Base-by-base conservation (phyloP, 371 early-diverging fungal species). In the Lichtheimia hyalospora region DNA sequence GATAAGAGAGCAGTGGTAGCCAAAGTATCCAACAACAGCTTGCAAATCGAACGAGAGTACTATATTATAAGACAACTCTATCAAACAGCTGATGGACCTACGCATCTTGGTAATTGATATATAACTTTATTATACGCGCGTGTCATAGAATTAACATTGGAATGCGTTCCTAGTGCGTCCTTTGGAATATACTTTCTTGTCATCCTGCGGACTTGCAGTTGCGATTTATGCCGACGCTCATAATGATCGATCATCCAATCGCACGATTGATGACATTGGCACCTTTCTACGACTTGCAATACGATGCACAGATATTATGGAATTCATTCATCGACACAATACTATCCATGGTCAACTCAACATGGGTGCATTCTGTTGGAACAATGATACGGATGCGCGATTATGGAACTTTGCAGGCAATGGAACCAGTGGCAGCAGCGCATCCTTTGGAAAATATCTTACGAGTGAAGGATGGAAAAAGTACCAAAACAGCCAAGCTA, bases 391-490 rank as follows among this genome's bases (percentile, higher is more conserved):
- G 10, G n/a, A 61, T 43, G 70, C 74, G 0, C 75, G 74, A 49
- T 51, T 79, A 51, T 73, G 70, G 67, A 75, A 71, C 56, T 73
- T 79, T 65, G 34, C 34, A 34, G 34, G 28, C 28, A 28, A 1
- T 34, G 34, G 34, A 5, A 34, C 1, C 34, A 72, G 76, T 34
- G 34, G 34, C 6, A 34, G 10, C 34, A 72, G 76, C 7, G 67
- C 63, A 51, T 68, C 74, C 0, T 57, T 77, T 15, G 78, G 71
- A 49, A 50, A 69, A 0, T 74, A 74, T 59, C 49, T 77, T 8
- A 77, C 74, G 1, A 74, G 75, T 16, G 78, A 77, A 64, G 73
- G 73, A 0, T 77, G 78, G 78, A 51, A 75, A 18, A 77, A 74
- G 49, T 69, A 70, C 1, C 66, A 67, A 10, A 62, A 60, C 23